These are phyloP conservation scores for Hypoxylon crocopeplum DNA, from an alignment of 495 filamentous ascomycete species.

Conservation along the genomic window DNA sequence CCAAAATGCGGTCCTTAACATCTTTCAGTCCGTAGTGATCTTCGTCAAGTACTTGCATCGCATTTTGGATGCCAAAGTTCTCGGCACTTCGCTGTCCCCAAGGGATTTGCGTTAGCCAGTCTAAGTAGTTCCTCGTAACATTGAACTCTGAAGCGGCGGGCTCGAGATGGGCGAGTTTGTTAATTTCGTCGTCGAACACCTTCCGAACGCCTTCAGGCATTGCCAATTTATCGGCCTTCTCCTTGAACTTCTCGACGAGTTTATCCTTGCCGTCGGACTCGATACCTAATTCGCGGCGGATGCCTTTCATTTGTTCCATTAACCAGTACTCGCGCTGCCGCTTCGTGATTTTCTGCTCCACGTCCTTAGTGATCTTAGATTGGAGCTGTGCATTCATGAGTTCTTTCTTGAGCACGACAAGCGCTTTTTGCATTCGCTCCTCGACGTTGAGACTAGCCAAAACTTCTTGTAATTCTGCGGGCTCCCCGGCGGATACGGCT, in stretches of 20 bases:
- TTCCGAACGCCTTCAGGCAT: constrained; percentile 98
- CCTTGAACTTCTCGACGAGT: constrained; percentile 94
- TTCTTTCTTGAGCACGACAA: constrained; percentile 95
- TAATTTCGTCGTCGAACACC: constrained; percentile 97
- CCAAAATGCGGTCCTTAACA: constrained; percentile 97
- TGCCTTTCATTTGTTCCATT: constrained; percentile 99
- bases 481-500: constrained; percentile 88
- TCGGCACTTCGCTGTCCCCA: constrained; percentile 97
- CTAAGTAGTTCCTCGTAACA: constrained; percentile 98
- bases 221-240: constrained; percentile 90
- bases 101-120: constrained; percentile 97
- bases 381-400: constrained; percentile 97
- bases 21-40: constrained; percentile 98
- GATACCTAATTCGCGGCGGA: constrained; percentile 90
- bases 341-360: constrained; percentile 97
- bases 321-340: constrained; percentile 98
- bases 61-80: constrained; percentile 93
- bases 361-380: constrained; percentile 97
- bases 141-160: constrained; percentile 97
- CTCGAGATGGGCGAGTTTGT: constrained; percentile 93
- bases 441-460: constrained; percentile 87
- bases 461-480: constrained; percentile 93
- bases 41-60: constrained; percentile 89
- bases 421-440: constrained; percentile 84
- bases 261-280: constrained; percentile 99